Base-by-base conservation (phyloP, 2,329 filamentous ascomycete species). In the Fusarium marasasianum region DNA sequence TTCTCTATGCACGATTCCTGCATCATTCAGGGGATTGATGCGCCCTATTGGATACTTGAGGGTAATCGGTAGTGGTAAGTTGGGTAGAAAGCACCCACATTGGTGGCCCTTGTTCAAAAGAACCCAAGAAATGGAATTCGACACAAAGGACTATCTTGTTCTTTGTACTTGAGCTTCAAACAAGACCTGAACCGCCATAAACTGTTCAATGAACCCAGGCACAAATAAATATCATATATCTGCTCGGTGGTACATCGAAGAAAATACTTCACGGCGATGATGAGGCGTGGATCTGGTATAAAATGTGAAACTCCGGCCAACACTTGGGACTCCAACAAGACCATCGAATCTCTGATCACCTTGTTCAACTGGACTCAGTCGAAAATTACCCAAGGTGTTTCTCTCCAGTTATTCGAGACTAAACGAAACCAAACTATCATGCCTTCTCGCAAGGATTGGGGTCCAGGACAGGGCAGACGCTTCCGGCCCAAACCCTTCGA, bases 171-270 rank as follows among this genome's bases (percentile, higher is more conserved):
- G 20, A 22, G 17, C 20, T 29, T 6, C 17, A 11, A 29, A 29
- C 35, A 22, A 8, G 20, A 54, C 20, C 18, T 29, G 6, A 31
- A n/a, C 8, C 8, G 8, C 5, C 4, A n/a, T 8, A 31, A 29
- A 8, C 18, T 22, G 8, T 4, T 3, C 8, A 8, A 6, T 41
- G 2, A 41, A 11, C 20, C 3, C 1, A 2, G 5, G 4, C 4
- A 41, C 11, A 29, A 14, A 29, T 29, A 6, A n/a, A 29, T 8
- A 40, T 4, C 11, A 13, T 14, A 3, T 13, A 7, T 18, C 14
- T 40, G 35, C 20, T 41, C 24, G 10, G 18, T 7, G 15, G 20
- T 1, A 18, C 14, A 40, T 6, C 8, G 18, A 5, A 40, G 2
- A 5, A 17, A 40, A 22, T 14, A 4, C 5, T 18, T 5, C 8